These are phyloP conservation scores for Berberis thunbergii DNA, from an alignment of 164 flowering plant genomes.

Conservation along the genomic window DNA sequence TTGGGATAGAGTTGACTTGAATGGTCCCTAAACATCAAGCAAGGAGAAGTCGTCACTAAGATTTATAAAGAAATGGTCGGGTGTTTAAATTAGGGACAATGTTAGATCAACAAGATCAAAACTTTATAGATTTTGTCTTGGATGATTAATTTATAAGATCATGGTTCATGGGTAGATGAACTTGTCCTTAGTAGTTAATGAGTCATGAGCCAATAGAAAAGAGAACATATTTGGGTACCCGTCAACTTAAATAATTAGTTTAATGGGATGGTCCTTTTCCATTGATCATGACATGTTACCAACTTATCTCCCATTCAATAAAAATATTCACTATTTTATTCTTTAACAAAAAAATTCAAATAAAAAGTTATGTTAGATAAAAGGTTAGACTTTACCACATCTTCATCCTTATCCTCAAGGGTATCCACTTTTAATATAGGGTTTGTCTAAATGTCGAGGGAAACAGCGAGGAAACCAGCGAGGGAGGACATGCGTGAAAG, in stretches of 20 bases:
- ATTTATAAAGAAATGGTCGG: too few species aligned
- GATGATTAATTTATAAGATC: too few species aligned
- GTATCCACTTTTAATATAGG: background rate
- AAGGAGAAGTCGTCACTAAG: too few species aligned
- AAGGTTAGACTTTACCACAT: background rate
- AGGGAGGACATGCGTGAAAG: too few species aligned
- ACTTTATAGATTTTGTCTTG: too few species aligned
- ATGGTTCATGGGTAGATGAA: background rate
- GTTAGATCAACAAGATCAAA: too few species aligned
- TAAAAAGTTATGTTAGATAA: background rate
- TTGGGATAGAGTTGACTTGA: too few species aligned
- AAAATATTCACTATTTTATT: background rate
- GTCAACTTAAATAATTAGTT: background rate
- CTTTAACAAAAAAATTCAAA: background rate
- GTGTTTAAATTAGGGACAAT: too few species aligned
- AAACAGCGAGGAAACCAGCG: background rate
- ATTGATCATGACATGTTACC: background rate
- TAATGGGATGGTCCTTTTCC: background rate
- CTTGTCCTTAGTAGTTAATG: slow-evolving; percentile 1
- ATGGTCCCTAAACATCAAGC: too few species aligned
- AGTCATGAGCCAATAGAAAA: background rate
- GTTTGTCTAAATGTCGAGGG: background rate
- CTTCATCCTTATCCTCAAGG: background rate
- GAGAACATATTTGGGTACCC: background rate
- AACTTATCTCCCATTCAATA: background rate